Percentiles rank a stretch among this genome's conserved stretches.
Evolutionary conservation across 208 protist genomes (phyloP).

Genomic region (Leishmania mexicana): DNA sequence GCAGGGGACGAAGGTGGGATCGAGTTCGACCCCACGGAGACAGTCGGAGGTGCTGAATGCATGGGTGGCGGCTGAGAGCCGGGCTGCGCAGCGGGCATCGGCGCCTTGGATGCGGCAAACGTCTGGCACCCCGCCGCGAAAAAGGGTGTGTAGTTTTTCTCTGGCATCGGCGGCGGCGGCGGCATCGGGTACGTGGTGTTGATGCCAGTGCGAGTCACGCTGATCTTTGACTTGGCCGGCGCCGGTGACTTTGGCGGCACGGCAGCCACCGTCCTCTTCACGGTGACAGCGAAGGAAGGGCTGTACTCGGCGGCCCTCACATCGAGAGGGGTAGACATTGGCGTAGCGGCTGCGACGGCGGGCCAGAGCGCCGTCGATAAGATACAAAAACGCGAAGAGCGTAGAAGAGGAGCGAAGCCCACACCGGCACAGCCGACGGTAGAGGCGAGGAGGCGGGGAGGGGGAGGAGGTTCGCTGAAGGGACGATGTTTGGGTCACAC

Average conservation of each 20-base stretch:
- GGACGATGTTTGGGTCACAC: background rate
- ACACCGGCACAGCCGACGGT: background rate
- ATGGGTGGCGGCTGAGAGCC: constrained; percentile 5
- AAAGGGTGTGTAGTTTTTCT: background rate
- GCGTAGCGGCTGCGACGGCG: background rate
- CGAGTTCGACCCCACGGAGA: constrained; percentile 1
- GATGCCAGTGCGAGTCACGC: constrained; percentile 43
- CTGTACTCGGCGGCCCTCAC: constrained; percentile 15
- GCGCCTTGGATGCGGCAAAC: background rate
- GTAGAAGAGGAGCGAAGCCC: background rate
- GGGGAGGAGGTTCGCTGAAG: background rate
- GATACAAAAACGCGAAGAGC: background rate
- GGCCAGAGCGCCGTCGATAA: background rate
- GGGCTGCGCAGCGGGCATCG: background rate
- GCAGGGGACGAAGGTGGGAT: constrained; percentile 25
- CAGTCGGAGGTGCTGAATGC: constrained; percentile 5
- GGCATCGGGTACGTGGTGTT: constrained; percentile 41
- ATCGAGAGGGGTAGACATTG: constrained; percentile 16
- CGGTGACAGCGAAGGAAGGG: constrained; percentile 8
- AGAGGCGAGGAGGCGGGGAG: background rate
- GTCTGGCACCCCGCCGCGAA: background rate
- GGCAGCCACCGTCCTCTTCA: constrained; percentile 9
- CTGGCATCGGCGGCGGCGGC: background rate
- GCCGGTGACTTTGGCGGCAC: constrained; percentile 1
- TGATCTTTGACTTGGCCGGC: constrained; percentile 37